Percentiles rank a stretch among this genome's conserved stretches.
Evolutionary conservation across 768 basidiomycete genomes (phyloP).

Genomic region (Mycena polygramma): DNA sequence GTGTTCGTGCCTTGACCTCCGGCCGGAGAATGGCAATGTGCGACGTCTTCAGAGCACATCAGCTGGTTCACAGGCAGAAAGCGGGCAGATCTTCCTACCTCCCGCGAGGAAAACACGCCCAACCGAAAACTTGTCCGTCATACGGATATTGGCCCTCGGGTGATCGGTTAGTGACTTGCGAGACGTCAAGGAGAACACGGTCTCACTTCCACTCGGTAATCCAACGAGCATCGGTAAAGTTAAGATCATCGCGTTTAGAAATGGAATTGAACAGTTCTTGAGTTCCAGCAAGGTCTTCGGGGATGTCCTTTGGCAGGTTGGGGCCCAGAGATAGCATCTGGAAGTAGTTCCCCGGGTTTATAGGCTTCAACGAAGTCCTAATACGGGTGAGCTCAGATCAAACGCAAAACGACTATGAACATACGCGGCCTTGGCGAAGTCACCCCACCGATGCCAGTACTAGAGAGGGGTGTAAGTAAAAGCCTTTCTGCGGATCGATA

Average conservation of each 20-base stretch:
- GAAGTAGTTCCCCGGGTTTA: constrained; percentile 16
- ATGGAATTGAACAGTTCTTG: constrained; percentile 27
- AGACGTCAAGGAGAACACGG: background rate
- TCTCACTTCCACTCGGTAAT: constrained; percentile 26
- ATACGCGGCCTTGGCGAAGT: constrained; percentile 25
- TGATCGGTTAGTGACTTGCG: background rate
- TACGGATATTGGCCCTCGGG: constrained; percentile 55
- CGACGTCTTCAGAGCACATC: constrained; percentile 45
- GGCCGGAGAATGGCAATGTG: constrained; percentile 52
- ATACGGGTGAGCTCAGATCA: background rate
- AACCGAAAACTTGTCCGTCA: constrained; percentile 50
- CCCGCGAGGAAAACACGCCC: constrained; percentile 56
- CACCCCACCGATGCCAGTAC: constrained; percentile 34
- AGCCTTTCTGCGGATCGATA: background rate
- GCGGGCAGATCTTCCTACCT: constrained; percentile 3
- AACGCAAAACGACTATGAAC: background rate
- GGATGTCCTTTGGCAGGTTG: constrained; percentile 8
- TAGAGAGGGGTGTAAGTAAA: background rate
- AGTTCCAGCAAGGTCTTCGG: constrained; percentile 12
- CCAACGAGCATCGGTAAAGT: constrained; percentile 1
- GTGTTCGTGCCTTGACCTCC: constrained; percentile 33
- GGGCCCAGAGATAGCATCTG: constrained; percentile 23
- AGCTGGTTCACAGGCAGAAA: too few relatives aligned
- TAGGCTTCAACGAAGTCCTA: constrained; percentile 23
- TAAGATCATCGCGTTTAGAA: constrained; percentile 19